A percentile compares a stretch with the other conserved stretches of the same genome.
phyloP scores from a whole-genome alignment of 2,329 filamentous ascomycete species.

The Ophidiomyces ophidiicola region DNA sequence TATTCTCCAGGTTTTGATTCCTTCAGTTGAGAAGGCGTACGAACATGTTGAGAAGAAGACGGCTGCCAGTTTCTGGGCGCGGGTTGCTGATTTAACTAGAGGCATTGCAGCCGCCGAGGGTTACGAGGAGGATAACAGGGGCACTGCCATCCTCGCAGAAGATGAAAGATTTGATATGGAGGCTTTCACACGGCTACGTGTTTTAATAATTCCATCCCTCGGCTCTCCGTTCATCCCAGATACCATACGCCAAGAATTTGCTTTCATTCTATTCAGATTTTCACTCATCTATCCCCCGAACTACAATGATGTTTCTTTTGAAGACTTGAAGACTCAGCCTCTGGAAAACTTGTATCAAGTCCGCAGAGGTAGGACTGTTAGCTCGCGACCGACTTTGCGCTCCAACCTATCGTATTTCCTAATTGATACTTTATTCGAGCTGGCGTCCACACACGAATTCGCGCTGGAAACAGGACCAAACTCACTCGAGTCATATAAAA shows the following conservation, averaged over 20 bases:
- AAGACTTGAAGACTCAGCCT: slow-evolving; percentile 36
- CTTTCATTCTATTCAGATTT: slow-evolving; percentile 63
- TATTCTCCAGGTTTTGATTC: slow-evolving; percentile 55
- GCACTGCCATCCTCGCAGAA: slow-evolving; percentile 39
- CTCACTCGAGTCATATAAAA: slow-evolving; percentile 34
- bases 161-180: slow-evolving; percentile 75
- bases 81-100: slow-evolving; percentile 51
- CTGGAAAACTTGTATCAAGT: slow-evolving; percentile 52
- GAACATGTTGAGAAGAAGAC: slow-evolving; percentile 24
- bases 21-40: slow-evolving; percentile 42
- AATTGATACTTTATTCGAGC: slow-evolving; percentile 63
- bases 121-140: slow-evolving; percentile 33
- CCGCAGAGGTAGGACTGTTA: slow-evolving; percentile 60
- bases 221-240: slow-evolving; percentile 56
- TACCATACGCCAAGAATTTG: slow-evolving; percentile 55
- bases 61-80: slow-evolving; percentile 55
- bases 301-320: slow-evolving; percentile 44
- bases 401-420: slow-evolving; percentile 67
- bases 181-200: slow-evolving; percentile 55
- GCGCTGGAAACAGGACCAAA: slow-evolving; percentile 16
- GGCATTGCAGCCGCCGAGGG: slow-evolving; percentile 59
- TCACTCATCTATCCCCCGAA: slow-evolving; percentile 69
- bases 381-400: slow-evolving; percentile 52
- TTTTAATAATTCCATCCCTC: slow-evolving; percentile 60
- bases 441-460: slow-evolving; percentile 46